Evolutionary conservation across 2,329 filamentous ascomycete species (phyloP).

Genomic region (Diplodia scrobiculata): DNA sequence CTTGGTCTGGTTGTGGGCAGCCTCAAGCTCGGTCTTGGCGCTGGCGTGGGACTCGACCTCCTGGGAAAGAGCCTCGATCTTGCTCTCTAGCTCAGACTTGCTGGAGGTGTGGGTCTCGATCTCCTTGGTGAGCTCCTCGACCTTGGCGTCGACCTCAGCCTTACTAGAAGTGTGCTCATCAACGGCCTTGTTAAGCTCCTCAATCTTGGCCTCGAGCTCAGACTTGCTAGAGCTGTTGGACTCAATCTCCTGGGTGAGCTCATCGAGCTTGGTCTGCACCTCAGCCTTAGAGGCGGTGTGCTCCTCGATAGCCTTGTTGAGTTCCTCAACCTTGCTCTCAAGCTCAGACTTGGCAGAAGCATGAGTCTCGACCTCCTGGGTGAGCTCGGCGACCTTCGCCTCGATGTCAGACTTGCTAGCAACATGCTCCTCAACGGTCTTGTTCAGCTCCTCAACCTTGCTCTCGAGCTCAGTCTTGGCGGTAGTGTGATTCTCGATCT

Average conservation of each 20-base stretch:
- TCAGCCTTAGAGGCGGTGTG: slow-evolving; percentile 21
- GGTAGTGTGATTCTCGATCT: slow-evolving; percentile 19
- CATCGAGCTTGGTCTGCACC: slow-evolving; percentile 18
- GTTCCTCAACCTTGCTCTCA: slow-evolving; percentile 30
- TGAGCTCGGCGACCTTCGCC: slow-evolving; percentile 27
- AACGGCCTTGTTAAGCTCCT: slow-evolving; percentile 17
- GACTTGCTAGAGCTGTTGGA: slow-evolving; percentile 12
- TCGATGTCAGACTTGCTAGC: slow-evolving; percentile 29
- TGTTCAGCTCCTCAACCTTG: slow-evolving; percentile 19
- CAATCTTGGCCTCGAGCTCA: slow-evolving; percentile 28
- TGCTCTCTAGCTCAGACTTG: slow-evolving; percentile 29
- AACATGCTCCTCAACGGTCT: slow-evolving; percentile 13
- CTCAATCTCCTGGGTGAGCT: slow-evolving; percentile 27
- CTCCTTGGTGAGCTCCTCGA: slow-evolving; percentile 23
- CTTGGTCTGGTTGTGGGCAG: slow-evolving; percentile 23
- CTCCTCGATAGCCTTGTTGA: slow-evolving; percentile 26
- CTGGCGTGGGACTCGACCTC: slow-evolving; percentile 22
- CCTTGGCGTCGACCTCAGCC: slow-evolving; percentile 15
- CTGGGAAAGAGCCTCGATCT: slow-evolving; percentile 20
- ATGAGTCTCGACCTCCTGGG: slow-evolving; percentile 22
- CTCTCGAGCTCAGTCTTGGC: slow-evolving; percentile 28
- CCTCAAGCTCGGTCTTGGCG: slow-evolving; percentile 19
- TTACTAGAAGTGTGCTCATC: slow-evolving; percentile 22
- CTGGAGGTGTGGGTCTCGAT: slow-evolving; percentile 18
- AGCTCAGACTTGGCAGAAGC: slow-evolving; percentile 24